These are phyloP conservation scores for Cydonia oblonga DNA, from an alignment of 331 rosid genomes.

Conservation along the genomic window DNA sequence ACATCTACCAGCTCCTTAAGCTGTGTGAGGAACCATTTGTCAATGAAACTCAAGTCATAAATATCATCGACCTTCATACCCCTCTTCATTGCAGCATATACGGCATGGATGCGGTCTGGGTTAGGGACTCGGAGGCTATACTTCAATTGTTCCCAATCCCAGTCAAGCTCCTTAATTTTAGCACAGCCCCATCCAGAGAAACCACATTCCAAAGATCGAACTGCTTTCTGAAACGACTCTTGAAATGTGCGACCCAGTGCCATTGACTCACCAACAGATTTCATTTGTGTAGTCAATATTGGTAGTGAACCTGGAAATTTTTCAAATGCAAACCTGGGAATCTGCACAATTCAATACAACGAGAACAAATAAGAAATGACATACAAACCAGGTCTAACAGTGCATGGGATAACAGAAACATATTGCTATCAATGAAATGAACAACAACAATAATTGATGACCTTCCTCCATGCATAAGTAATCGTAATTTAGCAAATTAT, in stretches of 20 bases:
- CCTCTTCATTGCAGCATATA: slow-evolving; percentile 91
- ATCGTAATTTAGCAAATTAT: background rate
- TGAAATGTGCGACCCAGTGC: slow-evolving; percentile 91
- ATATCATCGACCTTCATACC: slow-evolving; percentile 86
- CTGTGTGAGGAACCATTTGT: slow-evolving; percentile 92
- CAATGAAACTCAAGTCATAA: slow-evolving; percentile 67
- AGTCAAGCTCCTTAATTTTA: slow-evolving; percentile 63
- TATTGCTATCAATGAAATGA: background rate
- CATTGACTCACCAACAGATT: slow-evolving; percentile 96
- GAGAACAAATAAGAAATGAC: background rate
- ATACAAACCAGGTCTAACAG: background rate
- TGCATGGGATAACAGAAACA: background rate
- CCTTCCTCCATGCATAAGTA: background rate
- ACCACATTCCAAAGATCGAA: slow-evolving; percentile 80
- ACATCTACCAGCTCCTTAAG: slow-evolving; percentile 80
- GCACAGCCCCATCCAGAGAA: slow-evolving; percentile 89
- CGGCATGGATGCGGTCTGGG: slow-evolving; percentile 81
- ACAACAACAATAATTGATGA: background rate
- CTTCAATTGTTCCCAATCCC: slow-evolving; percentile 84
- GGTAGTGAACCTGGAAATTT: slow-evolving; percentile 98
- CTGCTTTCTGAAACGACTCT: slow-evolving; percentile 94
- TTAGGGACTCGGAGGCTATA: slow-evolving; percentile 85
- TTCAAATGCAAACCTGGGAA: slow-evolving; percentile 95
- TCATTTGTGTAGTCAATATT: slow-evolving; percentile 88
- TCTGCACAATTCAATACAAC: slow-evolving; percentile 41